Conservation (phyloP, 257 asterid species). For the Rhazya stricta region DNA sequence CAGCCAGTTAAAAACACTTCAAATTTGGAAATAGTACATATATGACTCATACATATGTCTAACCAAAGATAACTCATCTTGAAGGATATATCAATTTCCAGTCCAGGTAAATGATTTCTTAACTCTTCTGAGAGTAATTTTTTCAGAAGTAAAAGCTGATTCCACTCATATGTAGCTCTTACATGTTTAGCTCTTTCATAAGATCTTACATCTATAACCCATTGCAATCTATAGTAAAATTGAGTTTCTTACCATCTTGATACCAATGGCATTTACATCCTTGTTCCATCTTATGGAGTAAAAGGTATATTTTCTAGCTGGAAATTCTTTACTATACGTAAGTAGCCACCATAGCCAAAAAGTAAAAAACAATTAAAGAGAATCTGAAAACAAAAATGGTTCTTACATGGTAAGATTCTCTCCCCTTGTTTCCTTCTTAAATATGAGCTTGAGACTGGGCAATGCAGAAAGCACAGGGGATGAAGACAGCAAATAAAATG, state of each 20-base stretch:
- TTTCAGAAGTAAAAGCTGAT: not conserved
- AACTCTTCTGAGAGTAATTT: not conserved
- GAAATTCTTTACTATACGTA: not conserved
- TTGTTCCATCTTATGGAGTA: too few species aligned
- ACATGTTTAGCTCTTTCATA: not conserved
- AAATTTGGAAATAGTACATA: not conserved
- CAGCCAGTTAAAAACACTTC: not conserved
- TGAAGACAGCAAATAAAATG: not conserved
- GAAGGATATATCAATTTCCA: not conserved
- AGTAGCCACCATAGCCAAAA: not conserved
- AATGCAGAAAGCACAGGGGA: not conserved
- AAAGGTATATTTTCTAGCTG: not conserved
- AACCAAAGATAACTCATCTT: not conserved
- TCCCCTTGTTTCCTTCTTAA: not conserved
- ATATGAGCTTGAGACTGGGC: not conserved
- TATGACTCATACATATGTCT: not conserved
- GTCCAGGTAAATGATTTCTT: not conserved
- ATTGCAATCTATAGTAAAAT: not conserved
- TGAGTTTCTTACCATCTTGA: not conserved
- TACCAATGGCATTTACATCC: not conserved
- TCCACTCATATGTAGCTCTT: not conserved
- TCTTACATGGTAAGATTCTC: not conserved
- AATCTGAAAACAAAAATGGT: not conserved
- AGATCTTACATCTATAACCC: not conserved
- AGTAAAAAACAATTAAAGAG: not conserved